Evolutionary conservation across 768 basidiomycete genomes (phyloP).

Genomic region (Mycena haematopus): DNA sequence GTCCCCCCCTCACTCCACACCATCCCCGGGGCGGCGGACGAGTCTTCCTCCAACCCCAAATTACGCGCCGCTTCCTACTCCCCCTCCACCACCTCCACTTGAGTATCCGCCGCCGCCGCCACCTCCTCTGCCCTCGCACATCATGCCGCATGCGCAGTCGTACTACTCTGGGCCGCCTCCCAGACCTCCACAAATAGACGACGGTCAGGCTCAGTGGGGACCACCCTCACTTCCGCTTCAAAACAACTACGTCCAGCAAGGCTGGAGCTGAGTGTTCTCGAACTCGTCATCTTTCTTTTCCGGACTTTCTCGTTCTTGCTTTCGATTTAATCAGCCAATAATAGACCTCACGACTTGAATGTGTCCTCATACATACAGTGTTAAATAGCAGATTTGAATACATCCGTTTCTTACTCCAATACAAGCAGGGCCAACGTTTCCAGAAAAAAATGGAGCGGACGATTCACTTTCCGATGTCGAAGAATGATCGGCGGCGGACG

Average conservation of each 20-base stretch:
- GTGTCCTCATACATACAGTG: constrained; percentile 13
- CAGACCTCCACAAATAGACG: constrained; percentile 42
- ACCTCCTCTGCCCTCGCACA: constrained; percentile 27
- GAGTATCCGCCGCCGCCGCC: constrained; percentile 31
- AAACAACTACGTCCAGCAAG: constrained; percentile 38
- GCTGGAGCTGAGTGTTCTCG: constrained; percentile 30
- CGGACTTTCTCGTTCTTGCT: constrained; percentile 27
- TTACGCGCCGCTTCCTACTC: constrained; percentile 38
- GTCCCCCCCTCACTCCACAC: constrained; percentile 33
- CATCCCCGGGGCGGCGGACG: constrained; percentile 46
- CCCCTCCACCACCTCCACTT: constrained; percentile 34
- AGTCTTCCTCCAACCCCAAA: constrained; percentile 57
- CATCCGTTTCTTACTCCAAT: background rate
- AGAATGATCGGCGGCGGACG: too few species aligned
- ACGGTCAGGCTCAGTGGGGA: constrained; percentile 44
- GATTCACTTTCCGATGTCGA: too few species aligned
- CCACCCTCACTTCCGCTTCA: constrained; percentile 32
- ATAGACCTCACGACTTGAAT: constrained; percentile 16
- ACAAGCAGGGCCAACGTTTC: too few species aligned
- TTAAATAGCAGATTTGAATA: constrained; percentile 7
- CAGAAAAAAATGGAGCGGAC: too few species aligned
- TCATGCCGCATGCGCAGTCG: constrained; percentile 30
- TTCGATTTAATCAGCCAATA: constrained; percentile 20
- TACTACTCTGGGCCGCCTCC: constrained; percentile 49
- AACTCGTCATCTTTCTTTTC: background rate